Base-by-base conservation (phyloP, 352 stramenopile genomes). In the Globisporangium nagaii region DNA sequence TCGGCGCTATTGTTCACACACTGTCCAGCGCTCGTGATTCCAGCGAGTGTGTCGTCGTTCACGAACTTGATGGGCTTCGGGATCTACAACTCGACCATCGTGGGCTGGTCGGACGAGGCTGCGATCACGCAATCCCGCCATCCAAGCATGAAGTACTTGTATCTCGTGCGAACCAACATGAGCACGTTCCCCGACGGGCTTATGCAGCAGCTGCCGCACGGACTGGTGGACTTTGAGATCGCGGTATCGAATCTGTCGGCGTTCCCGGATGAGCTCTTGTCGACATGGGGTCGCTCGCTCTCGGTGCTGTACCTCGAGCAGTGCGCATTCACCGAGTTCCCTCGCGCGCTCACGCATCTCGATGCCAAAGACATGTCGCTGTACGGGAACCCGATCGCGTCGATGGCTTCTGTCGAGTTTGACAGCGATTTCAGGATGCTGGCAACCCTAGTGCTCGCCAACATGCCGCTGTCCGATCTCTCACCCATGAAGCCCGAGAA, bases 61-160 rank as follows among this genome's bases (percentile, higher is more conserved):
- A 27, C 41, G 0, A 58, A 69, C 32, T 35, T 68, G 4, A 27
- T 69, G 20, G 46, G 65, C 3, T 27, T 72, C 11, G 52, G 66
- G 17, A 56, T 66, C 12, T 69, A 56, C 30, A 72, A 69, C 37
- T 64, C 56, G 20, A 68, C 56, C 4, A 59, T 72, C 30, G 19
- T 45, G 15, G 15, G 37, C 12, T 72, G 65, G 65, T 4, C 25
- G 11, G 7, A 19, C 1, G n/a, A 34, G 2, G 60, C 56, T 12
- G 52, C 31, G 36, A 32, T 70, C 11, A 49, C 17, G 12, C 6
- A 47, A 3, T 15, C n/a, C 1, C 8, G 30, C 1, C 43, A 65
- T 30, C 25, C 22, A 19, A 27, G 10, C 17, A 46, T 68, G 11
- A 40, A 25, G 17, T 63, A 43, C 34, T 28, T 58, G 12, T 22